Evolutionary conservation across 495 filamentous ascomycete species (phyloP).

Genomic region (Lentithecium fluviatile): DNA sequence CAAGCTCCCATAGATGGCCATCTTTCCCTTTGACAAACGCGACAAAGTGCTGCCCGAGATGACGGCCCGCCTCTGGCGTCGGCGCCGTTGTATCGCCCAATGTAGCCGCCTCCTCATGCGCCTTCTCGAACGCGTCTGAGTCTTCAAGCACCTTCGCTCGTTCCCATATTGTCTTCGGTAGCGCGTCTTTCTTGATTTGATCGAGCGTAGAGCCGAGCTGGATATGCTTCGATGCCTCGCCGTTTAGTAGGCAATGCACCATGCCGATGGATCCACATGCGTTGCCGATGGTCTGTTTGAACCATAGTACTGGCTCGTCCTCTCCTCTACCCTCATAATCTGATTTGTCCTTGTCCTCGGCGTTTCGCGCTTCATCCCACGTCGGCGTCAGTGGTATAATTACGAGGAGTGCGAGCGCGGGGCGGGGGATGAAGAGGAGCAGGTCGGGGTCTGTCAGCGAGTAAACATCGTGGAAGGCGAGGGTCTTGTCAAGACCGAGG

Average conservation of each 20-base stretch:
- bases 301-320: conserved; percentile 73
- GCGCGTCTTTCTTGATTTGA: conserved; percentile 48
- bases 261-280: conserved; percentile 84
- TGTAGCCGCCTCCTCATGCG: conserved; percentile 68
- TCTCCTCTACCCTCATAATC: conserved; percentile 53
- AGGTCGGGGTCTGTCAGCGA: conserved; percentile 33
- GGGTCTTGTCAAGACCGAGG: conserved; percentile 17
- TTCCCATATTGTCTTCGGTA: conserved; percentile 53
- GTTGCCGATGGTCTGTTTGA: conserved; percentile 85
- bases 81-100: conserved; percentile 55
- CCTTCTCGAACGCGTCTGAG: conserved; percentile 65
- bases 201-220: conserved; percentile 50
- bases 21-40: conserved; percentile 32
- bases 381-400: conserved; percentile 27
- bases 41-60: conserved; percentile 28
- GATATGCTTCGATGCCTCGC: conserved; percentile 48
- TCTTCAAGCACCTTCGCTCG: conserved; percentile 73
- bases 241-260: conserved; percentile 71
- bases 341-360: conserved; percentile 24
- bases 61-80: background rate
- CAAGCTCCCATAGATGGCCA: conserved; percentile 36
- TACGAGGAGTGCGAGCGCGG: conserved; percentile 32
- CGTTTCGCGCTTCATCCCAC: conserved; percentile 15
- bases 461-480: conserved; percentile 34
- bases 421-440: conserved; percentile 33